Conservation (phyloP, 2,329 filamentous ascomycete genomes). For the Fusarium protoensiforme region DNA sequence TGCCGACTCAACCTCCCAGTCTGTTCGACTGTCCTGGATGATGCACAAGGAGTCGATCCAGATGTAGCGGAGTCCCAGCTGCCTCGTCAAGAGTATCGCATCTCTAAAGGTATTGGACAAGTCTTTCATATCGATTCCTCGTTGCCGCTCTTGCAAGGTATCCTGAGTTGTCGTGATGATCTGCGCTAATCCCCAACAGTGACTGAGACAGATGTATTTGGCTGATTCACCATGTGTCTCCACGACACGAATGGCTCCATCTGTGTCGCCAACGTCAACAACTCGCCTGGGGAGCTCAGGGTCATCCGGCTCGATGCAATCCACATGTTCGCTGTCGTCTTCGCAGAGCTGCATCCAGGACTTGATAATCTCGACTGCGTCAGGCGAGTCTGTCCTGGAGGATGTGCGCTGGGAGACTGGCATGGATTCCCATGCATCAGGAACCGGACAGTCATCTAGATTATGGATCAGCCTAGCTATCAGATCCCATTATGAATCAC, state of each 20-base stretch:
- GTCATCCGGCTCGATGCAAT: background rate
- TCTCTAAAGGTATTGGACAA: constrained; percentile 18
- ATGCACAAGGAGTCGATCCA: constrained; percentile 35
- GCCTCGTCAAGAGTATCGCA: constrained; percentile 7
- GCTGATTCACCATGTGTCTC: background rate
- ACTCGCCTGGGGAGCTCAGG: constrained; percentile 4
- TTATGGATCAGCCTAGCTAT: background rate
- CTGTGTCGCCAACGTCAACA: background rate
- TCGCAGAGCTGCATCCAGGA: background rate
- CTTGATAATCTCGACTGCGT: background rate
- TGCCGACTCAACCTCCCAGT: constrained; percentile 32
- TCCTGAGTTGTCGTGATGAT: background rate
- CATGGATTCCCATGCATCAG: constrained; percentile 1
- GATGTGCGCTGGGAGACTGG: background rate
- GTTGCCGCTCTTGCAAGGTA: constrained; percentile 3
- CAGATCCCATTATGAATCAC: background rate
- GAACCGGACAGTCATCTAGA: background rate
- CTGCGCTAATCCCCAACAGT: constrained; percentile 8
- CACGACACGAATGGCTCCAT: background rate
- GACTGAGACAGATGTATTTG: constrained; percentile 10
- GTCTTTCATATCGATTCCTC: background rate
- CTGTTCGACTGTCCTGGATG: constrained; percentile 30
- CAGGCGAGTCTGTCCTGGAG: background rate
- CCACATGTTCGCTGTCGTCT: background rate
- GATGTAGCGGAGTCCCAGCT: constrained; percentile 25